Conservation (phyloP, 2,329 filamentous ascomycete species). For the Mycocentrospora acerina region DNA sequence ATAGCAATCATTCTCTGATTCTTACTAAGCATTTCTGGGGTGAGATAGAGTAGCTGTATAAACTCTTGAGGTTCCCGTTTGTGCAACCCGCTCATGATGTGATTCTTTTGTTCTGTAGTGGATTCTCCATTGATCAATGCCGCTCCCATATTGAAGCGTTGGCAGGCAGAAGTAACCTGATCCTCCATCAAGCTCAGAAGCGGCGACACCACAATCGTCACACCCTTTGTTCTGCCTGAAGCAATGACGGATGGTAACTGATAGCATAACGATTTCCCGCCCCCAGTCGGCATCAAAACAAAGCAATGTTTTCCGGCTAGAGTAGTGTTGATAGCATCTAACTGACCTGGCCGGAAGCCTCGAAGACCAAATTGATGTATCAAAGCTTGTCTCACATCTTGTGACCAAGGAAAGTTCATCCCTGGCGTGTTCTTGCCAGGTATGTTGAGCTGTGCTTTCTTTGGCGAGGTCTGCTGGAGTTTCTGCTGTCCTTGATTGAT, state of each 20-base stretch:
- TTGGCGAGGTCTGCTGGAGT: conserved; percentile 24
- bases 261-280: conserved; percentile 95
- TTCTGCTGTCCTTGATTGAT: conserved; percentile 19
- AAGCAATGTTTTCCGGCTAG: conserved; percentile 86
- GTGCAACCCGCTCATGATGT: conserved; percentile 66
- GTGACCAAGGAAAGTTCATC: conserved; percentile 68
- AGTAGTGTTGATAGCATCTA: conserved; percentile 95
- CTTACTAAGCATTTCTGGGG: conserved; percentile 93
- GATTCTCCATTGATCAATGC: conserved; percentile 80
- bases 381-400: conserved; percentile 77
- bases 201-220: conserved; percentile 94
- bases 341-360: conserved; percentile 86
- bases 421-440: conserved; percentile 44
- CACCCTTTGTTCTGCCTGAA: conserved; percentile 77
- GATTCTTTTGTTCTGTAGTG: conserved; percentile 60
- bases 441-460: conserved; percentile 28
- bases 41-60: conserved; percentile 89
- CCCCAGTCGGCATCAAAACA: conserved; percentile 95
- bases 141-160: conserved; percentile 72
- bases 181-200: conserved; percentile 96
- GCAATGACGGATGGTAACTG: conserved; percentile 85
- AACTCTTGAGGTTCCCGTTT: conserved; percentile 69
- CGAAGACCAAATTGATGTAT: conserved; percentile 81
- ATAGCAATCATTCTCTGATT: conserved; percentile 67
- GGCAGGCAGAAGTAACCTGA: conserved; percentile 79